Evolutionary conservation across 2,329 filamentous ascomycete species (phyloP).

Genomic region (Ophiocordyceps australis): DNA sequence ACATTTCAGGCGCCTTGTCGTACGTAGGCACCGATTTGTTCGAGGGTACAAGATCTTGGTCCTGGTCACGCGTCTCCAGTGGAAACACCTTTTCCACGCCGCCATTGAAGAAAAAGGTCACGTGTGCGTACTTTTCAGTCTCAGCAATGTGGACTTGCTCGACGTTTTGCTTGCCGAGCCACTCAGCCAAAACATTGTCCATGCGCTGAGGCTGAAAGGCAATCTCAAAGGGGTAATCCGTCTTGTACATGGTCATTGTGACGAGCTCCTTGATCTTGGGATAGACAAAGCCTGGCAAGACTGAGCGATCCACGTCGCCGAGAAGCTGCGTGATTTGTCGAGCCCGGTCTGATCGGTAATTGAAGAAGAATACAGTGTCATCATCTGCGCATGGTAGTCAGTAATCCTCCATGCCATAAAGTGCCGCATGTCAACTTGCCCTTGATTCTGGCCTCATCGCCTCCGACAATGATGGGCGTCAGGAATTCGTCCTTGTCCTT

Average conservation of each 20-base stretch:
- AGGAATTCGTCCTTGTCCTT: conserved; percentile 91
- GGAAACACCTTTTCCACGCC: conserved; percentile 94
- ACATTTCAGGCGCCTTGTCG: conserved; percentile 91
- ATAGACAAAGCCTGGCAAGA: conserved; percentile 79
- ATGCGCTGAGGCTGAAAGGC: conserved; percentile 91
- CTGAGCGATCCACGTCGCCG: conserved; percentile 81
- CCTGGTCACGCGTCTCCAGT: conserved; percentile 77
- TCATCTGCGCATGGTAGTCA: conserved; percentile 35
- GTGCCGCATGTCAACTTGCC: conserved; percentile 27
- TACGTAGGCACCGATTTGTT: conserved; percentile 87
- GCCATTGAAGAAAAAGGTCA: conserved; percentile 99
- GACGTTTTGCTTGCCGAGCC: conserved; percentile 73
- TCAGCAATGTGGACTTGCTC: conserved; percentile 95
- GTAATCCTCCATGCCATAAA: not conserved
- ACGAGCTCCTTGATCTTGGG: conserved; percentile 71
- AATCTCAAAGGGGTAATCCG: conserved; percentile 77
- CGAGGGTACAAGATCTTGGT: conserved; percentile 60
- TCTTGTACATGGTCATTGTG: conserved; percentile 98
- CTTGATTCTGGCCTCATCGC: conserved; percentile 70
- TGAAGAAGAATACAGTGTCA: conserved; percentile 98
- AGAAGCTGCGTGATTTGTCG: conserved; percentile 91
- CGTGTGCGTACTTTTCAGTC: conserved; percentile 98
- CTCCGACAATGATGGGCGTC: conserved; percentile 90
- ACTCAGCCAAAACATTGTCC: conserved; percentile 97
- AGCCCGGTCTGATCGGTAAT: conserved; percentile 96